Conservation (phyloP, 164 flowering plant species). For the Annona cherimola region DNA sequence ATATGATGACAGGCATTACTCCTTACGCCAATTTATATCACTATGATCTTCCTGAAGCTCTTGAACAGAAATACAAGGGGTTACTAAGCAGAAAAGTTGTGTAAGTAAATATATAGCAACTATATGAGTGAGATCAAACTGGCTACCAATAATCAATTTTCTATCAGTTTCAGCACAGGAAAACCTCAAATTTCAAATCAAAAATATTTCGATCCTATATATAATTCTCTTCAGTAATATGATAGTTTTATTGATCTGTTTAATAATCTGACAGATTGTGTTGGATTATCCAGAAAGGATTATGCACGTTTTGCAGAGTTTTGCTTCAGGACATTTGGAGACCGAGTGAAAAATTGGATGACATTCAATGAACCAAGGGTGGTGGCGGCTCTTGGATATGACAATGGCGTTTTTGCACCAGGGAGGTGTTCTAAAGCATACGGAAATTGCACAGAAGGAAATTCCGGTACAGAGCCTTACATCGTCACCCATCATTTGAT, state of each 20-base stretch:
- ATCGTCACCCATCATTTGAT: constrained; percentile 62
- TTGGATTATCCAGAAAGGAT: constrained; percentile 37
- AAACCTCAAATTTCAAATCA: too few relatives aligned
- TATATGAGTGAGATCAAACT: too few relatives aligned
- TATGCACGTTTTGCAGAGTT: constrained; percentile 65
- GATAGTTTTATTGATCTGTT: too few relatives aligned
- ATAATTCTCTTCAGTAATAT: too few relatives aligned
- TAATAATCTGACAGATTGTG: too few relatives aligned
- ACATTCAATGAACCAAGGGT: constrained; percentile 74
- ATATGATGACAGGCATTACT: constrained; percentile 45
- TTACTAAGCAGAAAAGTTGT: constrained; percentile 42
- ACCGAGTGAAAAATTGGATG: constrained; percentile 77
- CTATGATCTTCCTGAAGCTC: constrained; percentile 65
- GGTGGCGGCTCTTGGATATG: constrained; percentile 68
- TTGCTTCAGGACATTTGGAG: constrained; percentile 69
- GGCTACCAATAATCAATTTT: too few relatives aligned
- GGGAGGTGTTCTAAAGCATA: constrained; percentile 54
- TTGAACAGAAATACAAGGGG: constrained; percentile 49
- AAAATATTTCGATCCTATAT: too few relatives aligned
- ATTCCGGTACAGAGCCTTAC: constrained; percentile 72
- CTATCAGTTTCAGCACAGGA: too few relatives aligned
- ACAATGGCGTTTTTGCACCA: constrained; percentile 56
- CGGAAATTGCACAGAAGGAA: constrained; percentile 59
- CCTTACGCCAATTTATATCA: constrained; percentile 77
- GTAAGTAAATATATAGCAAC: constrained; percentile 31